Evolutionary conservation across 2,329 filamentous ascomycete species (phyloP).

Genomic region (Pyrenochaeta sp.): DNA sequence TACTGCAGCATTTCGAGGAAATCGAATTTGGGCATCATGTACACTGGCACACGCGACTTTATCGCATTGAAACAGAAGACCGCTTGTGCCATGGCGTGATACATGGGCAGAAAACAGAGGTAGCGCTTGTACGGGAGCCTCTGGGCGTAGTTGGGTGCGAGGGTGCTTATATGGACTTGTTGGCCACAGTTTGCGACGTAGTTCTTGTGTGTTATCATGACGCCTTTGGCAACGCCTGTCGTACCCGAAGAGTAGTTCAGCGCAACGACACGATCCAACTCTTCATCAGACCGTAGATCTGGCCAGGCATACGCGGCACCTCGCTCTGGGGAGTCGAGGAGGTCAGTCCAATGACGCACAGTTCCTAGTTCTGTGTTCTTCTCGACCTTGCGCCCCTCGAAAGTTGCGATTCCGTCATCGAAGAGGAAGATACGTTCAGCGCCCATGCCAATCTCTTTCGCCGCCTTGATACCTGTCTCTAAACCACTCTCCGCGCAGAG

Average conservation of each 20-base stretch:
- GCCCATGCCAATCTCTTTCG: constrained; percentile 64
- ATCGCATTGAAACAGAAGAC: constrained; percentile 70
- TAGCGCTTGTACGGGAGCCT: constrained; percentile 53
- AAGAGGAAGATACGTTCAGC: constrained; percentile 70
- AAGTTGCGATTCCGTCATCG: constrained; percentile 61
- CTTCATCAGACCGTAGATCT: constrained; percentile 60
- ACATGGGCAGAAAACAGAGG: constrained; percentile 74
- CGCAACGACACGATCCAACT: constrained; percentile 65
- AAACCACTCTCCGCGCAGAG: constrained; percentile 69
- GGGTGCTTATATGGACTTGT: constrained; percentile 59
- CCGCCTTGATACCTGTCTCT: constrained; percentile 72
- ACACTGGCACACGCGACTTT: constrained; percentile 69
- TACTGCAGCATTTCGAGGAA: constrained; percentile 75
- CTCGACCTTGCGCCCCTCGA: constrained; percentile 51
- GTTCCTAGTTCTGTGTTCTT: constrained; percentile 48
- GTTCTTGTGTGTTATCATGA: constrained; percentile 80
- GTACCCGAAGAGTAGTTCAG: constrained; percentile 84
- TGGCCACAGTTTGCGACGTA: constrained; percentile 76
- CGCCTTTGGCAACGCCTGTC: constrained; percentile 84
- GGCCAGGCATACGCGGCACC: constrained; percentile 71
- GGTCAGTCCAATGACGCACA: constrained; percentile 69
- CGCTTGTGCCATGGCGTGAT: constrained; percentile 67
- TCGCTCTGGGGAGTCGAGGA: constrained; percentile 59
- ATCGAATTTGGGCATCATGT: constrained; percentile 82
- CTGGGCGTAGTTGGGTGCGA: constrained; percentile 60